These are phyloP conservation scores for Aspergillus sergii DNA, from an alignment of 2,329 filamentous ascomycete genomes.

Conservation along the genomic window DNA sequence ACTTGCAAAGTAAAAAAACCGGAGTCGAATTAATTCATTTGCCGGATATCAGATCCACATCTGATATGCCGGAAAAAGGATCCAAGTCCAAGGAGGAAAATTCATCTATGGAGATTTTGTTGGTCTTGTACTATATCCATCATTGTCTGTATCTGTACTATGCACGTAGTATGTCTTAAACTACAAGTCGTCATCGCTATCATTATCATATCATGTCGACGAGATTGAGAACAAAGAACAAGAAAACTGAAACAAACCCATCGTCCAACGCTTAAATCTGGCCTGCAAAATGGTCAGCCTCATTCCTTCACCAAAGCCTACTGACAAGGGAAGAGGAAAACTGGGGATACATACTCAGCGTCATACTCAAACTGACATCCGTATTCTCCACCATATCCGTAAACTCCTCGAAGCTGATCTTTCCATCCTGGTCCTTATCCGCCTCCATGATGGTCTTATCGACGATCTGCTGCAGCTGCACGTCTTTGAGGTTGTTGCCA, in stretches of 20 bases:
- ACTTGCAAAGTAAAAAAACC: background rate
- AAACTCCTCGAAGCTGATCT: conserved; percentile 99
- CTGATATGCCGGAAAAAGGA: background rate
- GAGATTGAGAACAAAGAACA: conserved; percentile 1
- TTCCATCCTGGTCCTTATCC: conserved; percentile 91
- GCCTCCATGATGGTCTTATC: conserved; percentile 99
- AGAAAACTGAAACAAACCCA: background rate
- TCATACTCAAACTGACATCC: conserved; percentile 70
- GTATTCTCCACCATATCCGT: conserved; percentile 98
- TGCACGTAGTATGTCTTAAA: conserved; percentile 7
- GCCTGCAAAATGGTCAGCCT: conserved; percentile 17
- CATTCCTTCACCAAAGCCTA: background rate
- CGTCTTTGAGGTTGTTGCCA: conserved; percentile 96
- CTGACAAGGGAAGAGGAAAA: background rate
- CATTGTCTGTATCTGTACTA: background rate
- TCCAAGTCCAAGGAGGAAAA: background rate
- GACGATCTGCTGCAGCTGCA: conserved; percentile 97
- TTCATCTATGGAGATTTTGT: background rate
- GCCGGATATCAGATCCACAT: background rate
- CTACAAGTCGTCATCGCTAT: conserved; percentile 19
- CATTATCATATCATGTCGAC: conserved; percentile 16
- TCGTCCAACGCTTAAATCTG: conserved; percentile 18
- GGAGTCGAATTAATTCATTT: background rate
- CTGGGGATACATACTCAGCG: conserved; percentile 55
- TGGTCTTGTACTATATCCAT: background rate